These are phyloP conservation scores for Kalanchoe fedtschenkoi DNA, from an alignment of 164 flowering plant genomes.

Conservation along the genomic window DNA sequence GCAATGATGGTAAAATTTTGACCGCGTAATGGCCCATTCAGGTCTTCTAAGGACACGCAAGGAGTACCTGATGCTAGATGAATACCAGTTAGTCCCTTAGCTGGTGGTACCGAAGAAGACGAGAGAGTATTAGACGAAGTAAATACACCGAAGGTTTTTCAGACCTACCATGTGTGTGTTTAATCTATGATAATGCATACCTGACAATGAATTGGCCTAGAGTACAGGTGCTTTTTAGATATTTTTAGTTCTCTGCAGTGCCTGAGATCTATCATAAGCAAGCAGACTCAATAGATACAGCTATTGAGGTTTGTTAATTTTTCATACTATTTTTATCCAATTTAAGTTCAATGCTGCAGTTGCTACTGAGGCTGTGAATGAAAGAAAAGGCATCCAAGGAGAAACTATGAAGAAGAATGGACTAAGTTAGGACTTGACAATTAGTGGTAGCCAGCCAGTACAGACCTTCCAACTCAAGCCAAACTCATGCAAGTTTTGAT, in stretches of 20 bases:
- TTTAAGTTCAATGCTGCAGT: too few species aligned
- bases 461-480: neutral
- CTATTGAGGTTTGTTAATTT: too few species aligned
- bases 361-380: too few species aligned
- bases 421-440: neutral
- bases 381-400: neutral
- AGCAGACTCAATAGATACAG: too few species aligned
- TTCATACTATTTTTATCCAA: too few species aligned
- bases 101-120: slow-evolving; percentile 57
- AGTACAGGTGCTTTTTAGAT: neutral
- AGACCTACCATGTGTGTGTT: neutral
- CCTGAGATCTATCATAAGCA: too few species aligned
- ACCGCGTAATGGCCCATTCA: slow-evolving; percentile 63
- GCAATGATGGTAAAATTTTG: slow-evolving; percentile 37
- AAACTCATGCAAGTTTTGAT: too few species aligned
- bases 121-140: slow-evolving; percentile 31
- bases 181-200: neutral
- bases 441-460: neutral
- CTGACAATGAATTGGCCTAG: neutral
- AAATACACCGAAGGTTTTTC: neutral
- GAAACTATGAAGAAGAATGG: neutral
- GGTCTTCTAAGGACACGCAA: slow-evolving; percentile 34
- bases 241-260: too few species aligned
- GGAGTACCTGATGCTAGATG: slow-evolving; percentile 27
- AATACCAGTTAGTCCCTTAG: slow-evolving; percentile 16